Evolutionary conservation across 495 filamentous ascomycete species (phyloP), one percentile per base, ranked within the genome.

Genomic region (Xylaria nigripes): DNA sequence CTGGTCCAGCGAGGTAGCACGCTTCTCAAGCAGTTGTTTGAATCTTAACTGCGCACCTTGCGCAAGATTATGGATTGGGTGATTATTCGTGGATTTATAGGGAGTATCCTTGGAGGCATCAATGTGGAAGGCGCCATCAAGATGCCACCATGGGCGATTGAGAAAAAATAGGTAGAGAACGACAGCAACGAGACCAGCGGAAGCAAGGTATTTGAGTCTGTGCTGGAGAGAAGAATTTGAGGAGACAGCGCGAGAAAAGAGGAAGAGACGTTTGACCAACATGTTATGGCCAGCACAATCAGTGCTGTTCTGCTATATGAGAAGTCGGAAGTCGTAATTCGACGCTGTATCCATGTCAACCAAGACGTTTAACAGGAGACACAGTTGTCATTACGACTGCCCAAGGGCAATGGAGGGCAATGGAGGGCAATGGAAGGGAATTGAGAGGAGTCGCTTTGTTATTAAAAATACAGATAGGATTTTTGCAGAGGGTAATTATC

Each of bases 1-100:
- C 32, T 78, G 59, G 45, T 68, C 67, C 47, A 84, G 74, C 12
- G 70, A 75, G 30, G 62, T 62, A 51, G 56, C 56, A 50, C 66
- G 61, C 43, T 67, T 68, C n/a, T 45, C 60, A 27, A 67, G 56
- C 24, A 65, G 44, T 16, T 51, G 55, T 12, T 67, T 30, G 21
- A 55, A 55, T 19, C 16, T 38, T 1, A 50, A 19, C 25, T 50
- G 38, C 19, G 46, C 45, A 16, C 50, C 45, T 38, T 27, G 38
- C 2, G 38, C n/a, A 8, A 55, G 27, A 22, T 25, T 42, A 12
- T 50, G 19, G 27, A 55, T 55, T 0, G 46, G 9, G 23, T 55
- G 53, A 5, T 50, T 24, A 15, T 25, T 27, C 29, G 38, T 25
- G 10, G 16, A 15, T 0, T 8, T n/a, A 13, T 13, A 29, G 5